phyloP scores from a whole-genome alignment of 1,139 yeast genomes.

The Chernovozyma aurita region DNA sequence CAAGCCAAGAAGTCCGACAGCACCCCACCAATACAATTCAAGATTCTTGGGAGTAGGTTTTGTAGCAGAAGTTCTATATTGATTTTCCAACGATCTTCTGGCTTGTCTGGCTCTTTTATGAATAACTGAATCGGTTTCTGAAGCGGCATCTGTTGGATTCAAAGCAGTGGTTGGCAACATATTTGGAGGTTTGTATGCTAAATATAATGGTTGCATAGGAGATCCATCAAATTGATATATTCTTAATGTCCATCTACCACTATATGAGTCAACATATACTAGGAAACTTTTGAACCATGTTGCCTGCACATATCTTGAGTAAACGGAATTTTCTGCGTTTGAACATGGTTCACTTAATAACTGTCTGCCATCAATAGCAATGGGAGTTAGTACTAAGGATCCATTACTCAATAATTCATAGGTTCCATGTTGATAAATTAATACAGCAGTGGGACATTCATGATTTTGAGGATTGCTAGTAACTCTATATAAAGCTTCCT shows the following conservation, averaged over 20 bases:
- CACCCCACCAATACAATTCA: conserved; percentile 46
- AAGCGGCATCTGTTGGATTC: conserved; percentile 67
- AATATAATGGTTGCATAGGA: conserved; percentile 78
- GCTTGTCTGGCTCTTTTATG: conserved; percentile 42
- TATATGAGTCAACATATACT: conserved; percentile 68
- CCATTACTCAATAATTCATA: conserved; percentile 65
- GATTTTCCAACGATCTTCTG: conserved; percentile 74
- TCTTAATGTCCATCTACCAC: conserved; percentile 75
- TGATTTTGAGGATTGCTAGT: conserved; percentile 70
- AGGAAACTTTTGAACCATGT: conserved; percentile 57
- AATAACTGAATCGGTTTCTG: conserved; percentile 35
- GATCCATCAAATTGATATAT: conserved; percentile 81
- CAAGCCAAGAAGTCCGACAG: conserved; percentile 25
- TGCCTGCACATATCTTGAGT: conserved; percentile 67
- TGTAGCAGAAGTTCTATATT: conserved; percentile 72
- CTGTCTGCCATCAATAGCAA: conserved; percentile 90
- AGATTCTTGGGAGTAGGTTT: conserved; percentile 39
- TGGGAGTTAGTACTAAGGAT: conserved; percentile 63
- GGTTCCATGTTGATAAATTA: conserved; percentile 86
- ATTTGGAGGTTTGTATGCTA: conserved; percentile 90
- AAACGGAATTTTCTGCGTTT: conserved; percentile 47
- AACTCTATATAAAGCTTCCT: conserved; percentile 83
- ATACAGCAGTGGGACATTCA: conserved; percentile 74
- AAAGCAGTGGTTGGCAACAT: conserved; percentile 92
- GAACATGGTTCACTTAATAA: conserved; percentile 80